Percentiles rank a stretch among this genome's conserved stretches.
Conservation (phyloP, 495 filamentous ascomycete species). For the Penicillium diatomitis region DNA sequence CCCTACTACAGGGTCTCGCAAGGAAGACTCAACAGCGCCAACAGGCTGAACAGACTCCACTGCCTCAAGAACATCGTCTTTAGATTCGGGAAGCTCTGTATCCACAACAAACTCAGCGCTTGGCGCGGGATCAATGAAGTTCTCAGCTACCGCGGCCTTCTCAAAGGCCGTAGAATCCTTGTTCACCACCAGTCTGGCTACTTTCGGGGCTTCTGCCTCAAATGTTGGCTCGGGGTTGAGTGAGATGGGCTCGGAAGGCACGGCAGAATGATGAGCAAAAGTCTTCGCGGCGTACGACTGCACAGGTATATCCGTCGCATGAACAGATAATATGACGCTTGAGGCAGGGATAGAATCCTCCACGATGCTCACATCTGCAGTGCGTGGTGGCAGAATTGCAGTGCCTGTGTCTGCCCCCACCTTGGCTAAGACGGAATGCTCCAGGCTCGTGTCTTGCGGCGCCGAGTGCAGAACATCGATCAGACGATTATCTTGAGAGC, state of each 20-base stretch:
- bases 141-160: no score
- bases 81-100: no score
- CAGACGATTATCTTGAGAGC: slow-evolving; percentile 3
- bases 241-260: not conserved
- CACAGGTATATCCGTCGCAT: not conserved
- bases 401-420: not conserved
- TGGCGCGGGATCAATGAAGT: no score
- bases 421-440: not conserved
- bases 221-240: not conserved
- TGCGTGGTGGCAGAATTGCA: not conserved
- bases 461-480: slow-evolving; percentile 11
- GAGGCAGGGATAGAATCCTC: not conserved
- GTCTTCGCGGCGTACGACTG: not conserved
- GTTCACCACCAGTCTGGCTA: not conserved
- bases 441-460: slow-evolving; percentile 6
- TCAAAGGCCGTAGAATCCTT: not conserved
- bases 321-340: not conserved
- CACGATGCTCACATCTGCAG: not conserved
- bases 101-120: no score
- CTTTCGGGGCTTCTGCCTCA: not conserved
- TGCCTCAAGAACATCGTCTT: no score
- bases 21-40: no score
- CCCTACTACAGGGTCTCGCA: no score
- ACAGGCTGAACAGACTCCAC: no score
- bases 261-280: not conserved